Evolutionary conservation across 2,329 filamentous ascomycete species (phyloP).

Genomic region (Cercospora berteroae): DNA sequence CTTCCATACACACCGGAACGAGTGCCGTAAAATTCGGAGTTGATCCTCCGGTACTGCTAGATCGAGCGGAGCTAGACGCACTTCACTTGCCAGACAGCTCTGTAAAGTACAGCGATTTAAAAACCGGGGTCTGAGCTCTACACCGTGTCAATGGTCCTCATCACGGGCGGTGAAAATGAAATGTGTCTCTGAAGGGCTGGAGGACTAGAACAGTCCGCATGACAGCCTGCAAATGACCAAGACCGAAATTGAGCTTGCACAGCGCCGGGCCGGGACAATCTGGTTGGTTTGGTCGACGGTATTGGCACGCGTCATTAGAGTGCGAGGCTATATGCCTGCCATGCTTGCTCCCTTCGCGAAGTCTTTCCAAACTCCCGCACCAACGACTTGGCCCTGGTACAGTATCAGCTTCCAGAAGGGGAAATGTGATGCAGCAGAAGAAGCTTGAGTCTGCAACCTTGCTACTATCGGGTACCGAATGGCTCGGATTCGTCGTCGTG

Average conservation of each 20-base stretch:
- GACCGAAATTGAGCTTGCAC: background rate
- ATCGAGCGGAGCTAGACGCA: background rate
- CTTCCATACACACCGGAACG: background rate
- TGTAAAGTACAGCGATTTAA: background rate
- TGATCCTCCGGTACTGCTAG: background rate
- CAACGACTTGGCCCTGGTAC: background rate
- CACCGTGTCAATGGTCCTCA: background rate
- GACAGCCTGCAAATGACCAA: background rate
- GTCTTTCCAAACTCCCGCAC: background rate
- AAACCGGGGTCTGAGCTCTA: background rate
- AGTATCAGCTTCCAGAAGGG: slow-evolving; percentile 6
- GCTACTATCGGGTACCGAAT: background rate
- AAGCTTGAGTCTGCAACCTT: background rate
- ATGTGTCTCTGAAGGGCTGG: background rate
- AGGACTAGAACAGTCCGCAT: background rate
- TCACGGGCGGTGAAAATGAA: background rate
- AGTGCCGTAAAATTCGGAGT: background rate
- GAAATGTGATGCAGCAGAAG: background rate
- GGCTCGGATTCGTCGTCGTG: background rate
- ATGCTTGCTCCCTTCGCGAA: background rate
- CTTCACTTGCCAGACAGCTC: background rate
- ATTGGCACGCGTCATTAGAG: slow-evolving; percentile 12
- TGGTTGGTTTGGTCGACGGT: slow-evolving; percentile 15
- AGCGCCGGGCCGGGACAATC: background rate
- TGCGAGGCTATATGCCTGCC: background rate